Evolutionary conservation across 768 basidiomycete species (phyloP), one percentile per base, ranked within the genome.

Genomic region (Suillus plorans): DNA sequence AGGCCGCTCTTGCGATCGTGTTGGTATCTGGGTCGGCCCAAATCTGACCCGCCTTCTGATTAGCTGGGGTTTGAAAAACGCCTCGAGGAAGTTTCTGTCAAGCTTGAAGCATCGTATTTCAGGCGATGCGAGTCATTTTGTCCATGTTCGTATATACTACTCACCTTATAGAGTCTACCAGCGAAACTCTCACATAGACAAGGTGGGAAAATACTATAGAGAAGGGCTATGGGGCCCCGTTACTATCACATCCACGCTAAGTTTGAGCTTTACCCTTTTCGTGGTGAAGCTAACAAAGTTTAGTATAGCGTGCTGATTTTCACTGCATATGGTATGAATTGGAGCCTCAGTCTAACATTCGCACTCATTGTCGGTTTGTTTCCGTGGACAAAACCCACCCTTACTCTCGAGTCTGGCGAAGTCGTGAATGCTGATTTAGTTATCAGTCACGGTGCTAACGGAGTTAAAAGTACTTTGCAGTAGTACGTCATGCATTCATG

Each of bases 401-500:
- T 31, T 31, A 31, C 77, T 0, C 77, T 84, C 36, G 74, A 76
- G 52, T 79, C 79, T 1, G 84, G 84, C 4, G 76, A 80, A 55
- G 71, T 79, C n/a, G 63, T 86, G 8, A 65, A 68, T 8, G 77
- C 80, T 1, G 83, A 85, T 63, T 68, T 85, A 31, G 31, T 31
- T 5, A 28, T 73, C 84, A 37, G 77, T 85, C 13, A 36, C 36
- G 84, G 83, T 5, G 82, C 82, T 5, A 85, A 86, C 64, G 85
- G 85, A 9, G 77, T 84, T 59, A 87, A 84, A 73, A 87, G 86
- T 68, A 65, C 74, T 18, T 68, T 86, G 1, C 82, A 83, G 2
- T 72, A 82, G 67, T 76, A 82, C 39, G 79, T 84, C 41, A 31
- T 31, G 31, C 5, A 31, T 31, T 31, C 31, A 80, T 87, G n/a